These are phyloP conservation scores for Phaeosphaeriaceae sp. DNA, from an alignment of 2,329 filamentous ascomycete genomes.

Conservation along the genomic window DNA sequence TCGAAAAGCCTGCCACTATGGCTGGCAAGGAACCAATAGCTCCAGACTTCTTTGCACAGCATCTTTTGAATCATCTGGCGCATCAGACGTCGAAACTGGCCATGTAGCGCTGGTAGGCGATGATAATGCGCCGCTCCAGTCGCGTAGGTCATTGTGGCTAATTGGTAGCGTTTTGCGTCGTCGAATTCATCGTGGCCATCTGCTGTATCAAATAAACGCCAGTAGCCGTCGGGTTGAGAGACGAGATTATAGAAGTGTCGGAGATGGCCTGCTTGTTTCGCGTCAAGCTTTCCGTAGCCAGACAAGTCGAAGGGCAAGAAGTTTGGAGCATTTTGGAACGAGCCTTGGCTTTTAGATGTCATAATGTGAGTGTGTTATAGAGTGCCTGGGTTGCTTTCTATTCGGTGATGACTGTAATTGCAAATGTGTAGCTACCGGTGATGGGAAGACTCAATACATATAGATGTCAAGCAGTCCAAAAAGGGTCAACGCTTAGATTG, in stretches of 20 bases:
- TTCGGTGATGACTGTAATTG: too few species aligned
- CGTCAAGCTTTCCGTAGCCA: background rate
- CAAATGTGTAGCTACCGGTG: too few species aligned
- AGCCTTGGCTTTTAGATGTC: too few species aligned
- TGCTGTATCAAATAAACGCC: background rate
- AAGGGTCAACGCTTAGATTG: background rate
- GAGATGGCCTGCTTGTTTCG: background rate
- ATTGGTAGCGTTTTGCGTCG: background rate
- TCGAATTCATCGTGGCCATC: background rate
- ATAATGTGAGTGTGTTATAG: too few species aligned
- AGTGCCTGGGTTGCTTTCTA: too few species aligned
- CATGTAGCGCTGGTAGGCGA: background rate
- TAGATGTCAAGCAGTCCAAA: too few species aligned
- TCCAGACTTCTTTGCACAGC: background rate
- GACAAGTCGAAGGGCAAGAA: background rate
- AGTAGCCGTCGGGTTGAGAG: background rate
- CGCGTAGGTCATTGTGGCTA: background rate
- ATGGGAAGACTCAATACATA: too few species aligned
- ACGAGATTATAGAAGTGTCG: background rate
- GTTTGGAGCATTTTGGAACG: background rate
- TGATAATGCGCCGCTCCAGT: background rate
- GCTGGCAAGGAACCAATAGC: background rate
- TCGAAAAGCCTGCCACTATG: background rate
- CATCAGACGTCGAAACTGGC: background rate
- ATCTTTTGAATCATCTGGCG: background rate